Conservation (phyloP, 2,329 filamentous ascomycete species). For the Calonectria ilicicola region DNA sequence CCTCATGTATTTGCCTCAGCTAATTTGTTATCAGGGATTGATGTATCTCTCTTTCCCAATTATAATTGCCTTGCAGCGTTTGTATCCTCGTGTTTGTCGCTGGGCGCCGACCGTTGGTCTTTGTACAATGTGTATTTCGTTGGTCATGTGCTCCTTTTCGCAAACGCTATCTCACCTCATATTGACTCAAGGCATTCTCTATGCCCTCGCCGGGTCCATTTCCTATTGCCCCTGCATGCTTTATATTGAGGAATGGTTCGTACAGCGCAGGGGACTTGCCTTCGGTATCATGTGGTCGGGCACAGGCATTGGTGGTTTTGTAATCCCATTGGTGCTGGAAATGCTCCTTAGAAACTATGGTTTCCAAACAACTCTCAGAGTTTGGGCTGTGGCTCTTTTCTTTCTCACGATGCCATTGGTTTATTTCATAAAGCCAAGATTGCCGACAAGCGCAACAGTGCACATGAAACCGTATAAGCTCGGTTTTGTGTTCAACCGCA, state of each 20-base stretch:
- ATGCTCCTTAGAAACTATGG: background rate
- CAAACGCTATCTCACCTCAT: conserved; percentile 64
- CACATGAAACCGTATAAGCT: conserved; percentile 50
- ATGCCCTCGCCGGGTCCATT: conserved; percentile 64
- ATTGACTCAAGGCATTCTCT: conserved; percentile 67
- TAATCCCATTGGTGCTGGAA: conserved; percentile 9
- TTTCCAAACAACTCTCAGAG: conserved; percentile 16
- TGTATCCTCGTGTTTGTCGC: conserved; percentile 51
- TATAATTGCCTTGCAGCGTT: conserved; percentile 55
- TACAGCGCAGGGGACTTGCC: conserved; percentile 52
- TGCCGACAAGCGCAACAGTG: conserved; percentile 48
- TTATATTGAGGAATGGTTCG: conserved; percentile 70
- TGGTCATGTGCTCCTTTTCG: conserved; percentile 59
- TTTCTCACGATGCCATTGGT: conserved; percentile 62
- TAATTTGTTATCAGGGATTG: conserved; percentile 19
- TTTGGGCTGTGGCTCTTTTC: conserved; percentile 61
- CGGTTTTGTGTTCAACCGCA: conserved; percentile 61
- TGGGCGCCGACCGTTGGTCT: conserved; percentile 55
- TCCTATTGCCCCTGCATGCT: conserved; percentile 65
- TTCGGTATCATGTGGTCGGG: conserved; percentile 65
- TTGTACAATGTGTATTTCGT: conserved; percentile 59
- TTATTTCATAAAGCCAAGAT: conserved; percentile 63
- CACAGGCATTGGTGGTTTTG: conserved; percentile 7
- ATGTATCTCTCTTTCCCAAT: conserved; percentile 60
- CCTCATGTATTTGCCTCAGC: background rate